These are phyloP conservation scores for Leucocoprinus birnbaumii DNA, from an alignment of 768 basidiomycete species.

Conservation along the genomic window DNA sequence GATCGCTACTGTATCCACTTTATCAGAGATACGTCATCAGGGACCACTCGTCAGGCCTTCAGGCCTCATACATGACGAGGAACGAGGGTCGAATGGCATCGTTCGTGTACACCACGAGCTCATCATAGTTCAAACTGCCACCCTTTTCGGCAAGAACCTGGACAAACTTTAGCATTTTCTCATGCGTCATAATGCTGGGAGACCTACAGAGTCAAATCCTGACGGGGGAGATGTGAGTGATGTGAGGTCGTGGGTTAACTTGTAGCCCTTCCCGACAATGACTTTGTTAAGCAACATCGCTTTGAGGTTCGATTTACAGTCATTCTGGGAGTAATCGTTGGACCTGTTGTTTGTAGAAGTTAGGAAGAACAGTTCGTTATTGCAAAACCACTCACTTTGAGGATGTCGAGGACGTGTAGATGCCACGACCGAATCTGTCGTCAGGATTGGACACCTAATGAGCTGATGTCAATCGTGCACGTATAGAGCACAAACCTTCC, in stretches of 20 bases:
- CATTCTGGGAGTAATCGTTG: slow-evolving; percentile 67
- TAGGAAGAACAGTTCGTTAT: neutral
- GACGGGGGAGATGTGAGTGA: slow-evolving; percentile 53
- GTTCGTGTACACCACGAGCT: slow-evolving; percentile 66
- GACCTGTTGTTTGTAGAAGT: slow-evolving; percentile 33
- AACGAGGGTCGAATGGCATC: slow-evolving; percentile 73
- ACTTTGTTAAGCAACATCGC: slow-evolving; percentile 76
- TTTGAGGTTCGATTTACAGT: slow-evolving; percentile 51
- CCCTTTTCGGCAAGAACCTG: slow-evolving; percentile 70
- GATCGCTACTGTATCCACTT: neutral
- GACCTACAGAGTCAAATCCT: slow-evolving; percentile 65
- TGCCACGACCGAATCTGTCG: slow-evolving; percentile 64
- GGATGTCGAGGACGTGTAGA: slow-evolving; percentile 78
- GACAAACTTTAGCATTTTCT: neutral
- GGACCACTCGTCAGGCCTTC: slow-evolving; percentile 2
- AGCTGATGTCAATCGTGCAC: neutral
- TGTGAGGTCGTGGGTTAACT: slow-evolving; percentile 57
- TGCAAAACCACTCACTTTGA: slow-evolving; percentile 48
- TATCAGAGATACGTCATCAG: neutral
- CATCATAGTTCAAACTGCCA: slow-evolving; percentile 67
- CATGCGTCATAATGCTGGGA: neutral
- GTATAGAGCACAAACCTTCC: slow-evolving; percentile 44
- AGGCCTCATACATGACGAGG: slow-evolving; percentile 65
- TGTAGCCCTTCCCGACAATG: slow-evolving; percentile 66
- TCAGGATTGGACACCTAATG: neutral